Evolutionary conservation across 768 basidiomycete genomes (phyloP).

Genomic region (Cantharellus cinnabarinus): DNA sequence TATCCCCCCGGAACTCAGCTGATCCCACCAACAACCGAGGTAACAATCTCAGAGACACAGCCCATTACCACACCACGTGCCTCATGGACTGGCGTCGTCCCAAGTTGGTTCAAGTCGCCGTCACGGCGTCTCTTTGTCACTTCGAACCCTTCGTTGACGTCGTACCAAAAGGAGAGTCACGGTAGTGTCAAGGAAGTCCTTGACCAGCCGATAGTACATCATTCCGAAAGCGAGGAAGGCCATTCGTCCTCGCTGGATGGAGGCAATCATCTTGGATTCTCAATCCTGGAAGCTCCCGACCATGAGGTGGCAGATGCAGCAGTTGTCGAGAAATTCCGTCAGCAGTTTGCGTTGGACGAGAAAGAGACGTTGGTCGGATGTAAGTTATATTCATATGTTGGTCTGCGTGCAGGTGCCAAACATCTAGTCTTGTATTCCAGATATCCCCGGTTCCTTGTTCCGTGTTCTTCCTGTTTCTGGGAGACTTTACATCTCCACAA

Average conservation of each 20-base stretch:
- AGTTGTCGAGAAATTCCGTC: slow-evolving; percentile 58
- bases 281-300: slow-evolving; percentile 56
- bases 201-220: background rate
- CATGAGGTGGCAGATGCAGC: slow-evolving; percentile 27
- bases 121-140: slow-evolving; percentile 8
- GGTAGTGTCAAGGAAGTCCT: background rate
- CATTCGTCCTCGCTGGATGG: slow-evolving; percentile 3
- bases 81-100: slow-evolving; percentile 45
- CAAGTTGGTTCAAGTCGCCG: slow-evolving; percentile 40
- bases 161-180: too few species aligned
- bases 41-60: background rate
- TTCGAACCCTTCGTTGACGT: too few species aligned
- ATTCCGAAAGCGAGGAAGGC: background rate
- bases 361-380: slow-evolving; percentile 75
- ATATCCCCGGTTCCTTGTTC: slow-evolving; percentile 79
- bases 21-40: slow-evolving; percentile 25
- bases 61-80: slow-evolving; percentile 2
- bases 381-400: slow-evolving; percentile 23
- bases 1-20: slow-evolving; percentile 52
- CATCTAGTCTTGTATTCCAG: slow-evolving; percentile 23
- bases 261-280: slow-evolving; percentile 44
- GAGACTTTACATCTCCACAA: slow-evolving; percentile 74
- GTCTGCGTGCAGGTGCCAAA: background rate
- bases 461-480: slow-evolving; percentile 79
- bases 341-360: slow-evolving; percentile 70